A percentile compares a stretch with the other conserved stretches of the same genome.
phyloP scores from a whole-genome alignment of 176 grass and related monocot genomes.

The Luzula sylvatica region DNA sequence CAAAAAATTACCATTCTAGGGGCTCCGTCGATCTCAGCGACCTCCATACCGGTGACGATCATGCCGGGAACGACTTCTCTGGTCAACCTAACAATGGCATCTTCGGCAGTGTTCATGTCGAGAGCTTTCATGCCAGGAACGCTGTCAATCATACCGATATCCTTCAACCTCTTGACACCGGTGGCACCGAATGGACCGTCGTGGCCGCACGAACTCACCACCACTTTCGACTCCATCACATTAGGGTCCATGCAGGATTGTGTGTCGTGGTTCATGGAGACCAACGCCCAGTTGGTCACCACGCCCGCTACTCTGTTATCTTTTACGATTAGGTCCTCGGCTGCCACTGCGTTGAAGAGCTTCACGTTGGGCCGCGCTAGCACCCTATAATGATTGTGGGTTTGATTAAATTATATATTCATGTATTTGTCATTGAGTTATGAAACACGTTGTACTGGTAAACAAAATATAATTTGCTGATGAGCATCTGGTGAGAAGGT shows the following conservation, averaged over 20 bases:
- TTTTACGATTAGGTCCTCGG: slow-evolving; percentile 90
- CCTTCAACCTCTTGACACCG: slow-evolving; percentile 78
- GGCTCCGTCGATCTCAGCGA: slow-evolving; percentile 90
- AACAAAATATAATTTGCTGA: too few relatives aligned
- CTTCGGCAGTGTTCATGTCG: slow-evolving; percentile 90
- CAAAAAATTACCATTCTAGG: slow-evolving; percentile 64
- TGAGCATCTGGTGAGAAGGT: too few relatives aligned
- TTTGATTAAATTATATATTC: too few relatives aligned
- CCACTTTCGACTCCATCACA: slow-evolving; percentile 86
- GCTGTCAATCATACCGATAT: slow-evolving; percentile 80
- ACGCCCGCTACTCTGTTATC: slow-evolving; percentile 56
- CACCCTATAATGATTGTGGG: slow-evolving; percentile 13
- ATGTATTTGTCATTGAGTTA: too few relatives aligned
- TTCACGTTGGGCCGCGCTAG: slow-evolving; percentile 87
- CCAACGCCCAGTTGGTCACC: slow-evolving; percentile 93
- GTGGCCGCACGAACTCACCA: slow-evolving; percentile 93
- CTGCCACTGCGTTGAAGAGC: slow-evolving; percentile 91
- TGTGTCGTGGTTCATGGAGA: slow-evolving; percentile 94
- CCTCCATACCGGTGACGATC: slow-evolving; percentile 98
- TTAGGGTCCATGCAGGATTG: slow-evolving; percentile 99
- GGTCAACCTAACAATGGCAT: slow-evolving; percentile 79
- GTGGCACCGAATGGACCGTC: slow-evolving; percentile 91
- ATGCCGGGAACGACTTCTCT: slow-evolving; percentile 83
- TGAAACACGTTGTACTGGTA: too few relatives aligned
- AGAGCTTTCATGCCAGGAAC: slow-evolving; percentile 86